Conservation (phyloP, 768 basidiomycete species). For the Botryobasidium botryosum region DNA sequence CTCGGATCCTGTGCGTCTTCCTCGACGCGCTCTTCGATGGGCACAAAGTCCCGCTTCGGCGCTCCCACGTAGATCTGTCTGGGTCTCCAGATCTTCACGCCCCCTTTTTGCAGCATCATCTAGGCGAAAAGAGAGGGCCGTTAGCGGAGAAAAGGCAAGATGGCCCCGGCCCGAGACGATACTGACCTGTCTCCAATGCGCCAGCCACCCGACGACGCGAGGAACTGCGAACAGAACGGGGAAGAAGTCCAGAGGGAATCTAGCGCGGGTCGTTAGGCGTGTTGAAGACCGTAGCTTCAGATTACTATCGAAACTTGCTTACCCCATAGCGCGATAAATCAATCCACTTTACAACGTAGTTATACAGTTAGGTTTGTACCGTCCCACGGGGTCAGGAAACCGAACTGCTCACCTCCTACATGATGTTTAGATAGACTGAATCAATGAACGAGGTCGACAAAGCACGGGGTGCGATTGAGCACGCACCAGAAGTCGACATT, state of each 20-base stretch:
- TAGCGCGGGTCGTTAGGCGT: slow-evolving; percentile 1
- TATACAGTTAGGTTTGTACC: too few relatives aligned
- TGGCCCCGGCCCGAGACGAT: not conserved
- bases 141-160: too few relatives aligned
- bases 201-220: slow-evolving; percentile 83
- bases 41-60: slow-evolving; percentile 56
- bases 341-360: slow-evolving; percentile 45
- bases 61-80: slow-evolving; percentile 70
- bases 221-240: slow-evolving; percentile 87
- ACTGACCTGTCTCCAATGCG: slow-evolving; percentile 73
- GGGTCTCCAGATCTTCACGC: slow-evolving; percentile 89
- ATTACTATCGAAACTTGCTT: slow-evolving; percentile 12
- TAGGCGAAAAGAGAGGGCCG: too few relatives aligned
- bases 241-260: slow-evolving; percentile 89
- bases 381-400: too few relatives aligned
- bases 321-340: slow-evolving; percentile 90
- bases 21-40: slow-evolving; percentile 38
- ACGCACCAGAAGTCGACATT: slow-evolving; percentile 31
- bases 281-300: not conserved
- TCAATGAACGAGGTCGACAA: not conserved
- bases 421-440: too few relatives aligned
- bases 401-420: too few relatives aligned
- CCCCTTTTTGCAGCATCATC: slow-evolving; percentile 83
- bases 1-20: slow-evolving; percentile 28
- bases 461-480: slow-evolving; percentile 9